Percentiles rank a stretch among this genome's conserved stretches.
Evolutionary conservation across 441 rosid genomes (phyloP).

Genomic region (Adansonia madagascariensis): DNA sequence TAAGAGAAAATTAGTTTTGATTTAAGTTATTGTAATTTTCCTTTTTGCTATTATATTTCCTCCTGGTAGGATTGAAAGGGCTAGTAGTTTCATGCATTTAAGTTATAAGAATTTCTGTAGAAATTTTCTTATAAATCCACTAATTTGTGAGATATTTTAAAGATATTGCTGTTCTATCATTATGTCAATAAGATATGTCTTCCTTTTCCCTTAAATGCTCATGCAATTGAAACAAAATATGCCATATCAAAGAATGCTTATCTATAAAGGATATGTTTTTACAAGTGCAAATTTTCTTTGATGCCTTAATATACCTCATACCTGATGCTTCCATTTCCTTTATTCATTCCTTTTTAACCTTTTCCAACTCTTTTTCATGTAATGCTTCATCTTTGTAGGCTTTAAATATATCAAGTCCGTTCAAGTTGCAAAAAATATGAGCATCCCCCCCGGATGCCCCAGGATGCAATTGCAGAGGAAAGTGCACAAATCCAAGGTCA

Average conservation of each 20-base stretch:
- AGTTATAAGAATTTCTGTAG: neutral
- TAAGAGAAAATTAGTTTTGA: neutral
- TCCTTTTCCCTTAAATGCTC: neutral
- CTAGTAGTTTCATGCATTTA: conserved; percentile 2
- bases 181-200: conserved; percentile 1
- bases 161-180: neutral
- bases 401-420: conserved; percentile 46
- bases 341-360: neutral
- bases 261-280: conserved; percentile 4
- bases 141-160: conserved; percentile 11
- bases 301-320: neutral
- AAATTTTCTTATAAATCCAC: neutral
- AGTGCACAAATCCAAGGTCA: conserved; percentile 43
- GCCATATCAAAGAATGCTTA: neutral
- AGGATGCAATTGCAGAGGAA: conserved; percentile 58
- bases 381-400: conserved; percentile 39
- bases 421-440: conserved; percentile 41
- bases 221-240: neutral
- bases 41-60: neutral
- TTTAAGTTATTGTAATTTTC: conserved; percentile 1
- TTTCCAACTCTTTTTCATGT: neutral
- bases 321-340: conserved; percentile 2
- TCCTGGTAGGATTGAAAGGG: neutral
- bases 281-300: conserved; percentile 5
- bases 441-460: conserved; percentile 38